Percentiles rank a stretch among this genome's conserved stretches.
These are phyloP conservation scores for Leishmania amazonensis DNA, from an alignment of 208 protist genomes.

Conservation along the genomic window DNA sequence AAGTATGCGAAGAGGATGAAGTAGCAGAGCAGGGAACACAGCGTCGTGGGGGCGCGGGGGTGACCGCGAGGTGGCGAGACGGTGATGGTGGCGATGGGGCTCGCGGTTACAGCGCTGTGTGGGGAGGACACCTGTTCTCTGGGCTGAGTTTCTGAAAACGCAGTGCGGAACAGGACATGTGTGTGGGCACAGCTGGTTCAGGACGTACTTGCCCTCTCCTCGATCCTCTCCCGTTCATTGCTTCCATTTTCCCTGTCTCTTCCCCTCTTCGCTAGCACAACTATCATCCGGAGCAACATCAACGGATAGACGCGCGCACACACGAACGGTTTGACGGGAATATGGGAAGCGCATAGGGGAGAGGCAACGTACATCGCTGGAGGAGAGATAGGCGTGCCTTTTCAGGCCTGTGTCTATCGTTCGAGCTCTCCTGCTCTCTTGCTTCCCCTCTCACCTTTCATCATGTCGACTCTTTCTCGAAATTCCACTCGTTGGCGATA, in stretches of 20 bases:
- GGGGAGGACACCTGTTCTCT: background rate
- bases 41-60: background rate
- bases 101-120: background rate
- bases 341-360: background rate
- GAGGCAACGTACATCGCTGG: background rate
- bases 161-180: background rate
- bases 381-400: background rate
- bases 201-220: background rate
- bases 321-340: background rate
- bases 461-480: background rate
- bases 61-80: background rate
- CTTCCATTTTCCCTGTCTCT: background rate
- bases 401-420: background rate
- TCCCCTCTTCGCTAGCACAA: background rate
- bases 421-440: background rate
- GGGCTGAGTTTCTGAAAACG: background rate
- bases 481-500: background rate
- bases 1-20: slow-evolving; percentile 38
- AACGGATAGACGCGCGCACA: background rate
- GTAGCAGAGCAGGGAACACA: background rate
- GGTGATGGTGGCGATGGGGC: background rate
- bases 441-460: background rate
- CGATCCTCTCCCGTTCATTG: background rate
- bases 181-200: background rate
- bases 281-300: background rate